phyloP scores from a whole-genome alignment of 441 rosid species.

The Pelargonium myrrhifolium region DNA sequence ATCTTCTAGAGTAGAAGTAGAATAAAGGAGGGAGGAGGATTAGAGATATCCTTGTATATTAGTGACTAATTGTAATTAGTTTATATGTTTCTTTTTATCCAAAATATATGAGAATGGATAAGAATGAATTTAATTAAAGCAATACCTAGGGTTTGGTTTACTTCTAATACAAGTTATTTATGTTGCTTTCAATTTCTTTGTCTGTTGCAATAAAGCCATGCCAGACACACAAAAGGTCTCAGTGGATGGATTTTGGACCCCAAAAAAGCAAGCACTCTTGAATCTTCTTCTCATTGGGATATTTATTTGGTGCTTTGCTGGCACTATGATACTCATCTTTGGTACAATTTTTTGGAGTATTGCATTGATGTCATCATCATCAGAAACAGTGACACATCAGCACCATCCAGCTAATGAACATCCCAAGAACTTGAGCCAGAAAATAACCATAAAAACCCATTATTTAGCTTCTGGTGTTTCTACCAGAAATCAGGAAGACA shows the following conservation, averaged over 20 bases:
- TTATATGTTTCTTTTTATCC: not conserved
- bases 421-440: too few relatives aligned
- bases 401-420: too few relatives aligned
- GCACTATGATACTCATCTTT: not conserved
- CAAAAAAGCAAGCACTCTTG: not conserved
- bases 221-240: not conserved
- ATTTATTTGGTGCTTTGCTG: not conserved
- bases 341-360: not conserved
- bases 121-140: not conserved
- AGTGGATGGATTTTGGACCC: too few relatives aligned
- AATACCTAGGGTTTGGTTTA: not conserved
- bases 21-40: too few relatives aligned
- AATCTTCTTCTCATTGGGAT: constrained; percentile 1
- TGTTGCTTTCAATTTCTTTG: constrained; percentile 1
- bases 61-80: too few relatives aligned
- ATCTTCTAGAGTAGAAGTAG: too few relatives aligned
- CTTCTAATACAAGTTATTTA: not conserved
- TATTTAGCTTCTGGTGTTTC: too few relatives aligned
- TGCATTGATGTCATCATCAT: not conserved
- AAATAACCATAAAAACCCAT: too few relatives aligned
- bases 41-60: too few relatives aligned
- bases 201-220: not conserved
- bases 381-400: too few relatives aligned
- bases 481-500: too few relatives aligned
- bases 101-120: not conserved